Evolutionary conservation across 2,329 filamentous ascomycete species (phyloP), one percentile per base, ranked within the genome.

Genomic region (Colletotrichum tabaci): DNA sequence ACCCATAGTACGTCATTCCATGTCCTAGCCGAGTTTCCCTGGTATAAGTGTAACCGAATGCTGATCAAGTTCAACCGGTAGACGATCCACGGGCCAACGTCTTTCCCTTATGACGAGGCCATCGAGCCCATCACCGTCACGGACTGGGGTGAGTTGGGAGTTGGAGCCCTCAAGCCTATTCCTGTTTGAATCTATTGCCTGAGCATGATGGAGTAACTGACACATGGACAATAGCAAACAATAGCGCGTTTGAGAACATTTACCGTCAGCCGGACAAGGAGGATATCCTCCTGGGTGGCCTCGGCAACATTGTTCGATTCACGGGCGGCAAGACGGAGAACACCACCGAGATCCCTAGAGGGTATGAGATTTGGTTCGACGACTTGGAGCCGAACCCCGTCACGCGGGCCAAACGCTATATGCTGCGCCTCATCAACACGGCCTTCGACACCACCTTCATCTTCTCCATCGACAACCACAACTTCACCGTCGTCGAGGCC

Each of bases 401-500:
- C 30, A 73, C 23, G 9, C 44, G 52, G 23, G 77, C 78, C 42
- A 81, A 81, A 73, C 79, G 77, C 58, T 74, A 80, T 61, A 68
- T 82, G 60, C 21, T 84, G 73, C 61, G 77, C 30, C 40, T 83
- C 18, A 79, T 82, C 72, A 82, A 82, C 73, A 76, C 79, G 57
- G 68, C 82, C 70, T 72, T 78, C 71, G 60, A 80, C 68, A 73
- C 77, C 49, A 73, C 77, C 73, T 75, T 77, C 69, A 38, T 77
- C 44, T 84, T 85, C 67, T 80, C 78, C 55, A 81, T 85, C 35
- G 84, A 86, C 50, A 80, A 64, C 23, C 75, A 77, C 52, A 55
- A 58, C 3, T 50, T 87, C 46, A 84, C 81, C 0, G 82, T 88
- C 50, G 83, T 87, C 38, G 80, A 83, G 16, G 82, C 80, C 49